Evolutionary conservation across 169 alveolate species (phyloP).

Genomic region (Plasmodium billcollinsi): DNA sequence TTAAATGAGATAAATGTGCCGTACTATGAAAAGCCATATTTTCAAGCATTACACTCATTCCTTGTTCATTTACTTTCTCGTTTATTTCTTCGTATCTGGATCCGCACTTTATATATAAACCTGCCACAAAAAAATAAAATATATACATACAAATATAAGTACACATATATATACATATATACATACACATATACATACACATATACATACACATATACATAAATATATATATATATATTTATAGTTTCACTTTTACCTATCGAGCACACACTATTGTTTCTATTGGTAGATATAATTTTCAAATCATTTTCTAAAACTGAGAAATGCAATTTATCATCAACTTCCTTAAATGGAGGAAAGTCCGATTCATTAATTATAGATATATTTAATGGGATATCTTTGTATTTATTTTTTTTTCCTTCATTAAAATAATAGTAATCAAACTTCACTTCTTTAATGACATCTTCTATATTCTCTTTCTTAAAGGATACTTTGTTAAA

Average conservation of each 20-base stretch:
- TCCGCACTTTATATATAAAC: conserved; percentile 89
- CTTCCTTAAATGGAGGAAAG: conserved; percentile 80
- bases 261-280: conserved; percentile 71
- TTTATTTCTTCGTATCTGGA: conserved; percentile 85
- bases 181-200: not conserved
- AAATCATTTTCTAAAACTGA: conserved; percentile 91
- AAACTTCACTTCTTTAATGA: conserved; percentile 87
- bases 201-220: not conserved
- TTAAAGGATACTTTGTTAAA: conserved; percentile 81
- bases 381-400: conserved; percentile 84
- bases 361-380: conserved; percentile 80
- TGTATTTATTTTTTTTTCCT: conserved; percentile 82
- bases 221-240: not conserved
- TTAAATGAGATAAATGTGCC: conserved; percentile 90
- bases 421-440: conserved; percentile 87
- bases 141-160: not conserved
- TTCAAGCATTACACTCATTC: conserved; percentile 90
- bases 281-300: conserved; percentile 85
- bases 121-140: conserved; percentile 39
- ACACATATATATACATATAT: not conserved
- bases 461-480: conserved; percentile 84
- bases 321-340: conserved; percentile 84
- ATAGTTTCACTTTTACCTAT: conserved; percentile 44
- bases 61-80: conserved; percentile 80
- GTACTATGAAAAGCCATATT: conserved; percentile 90